Evolutionary conservation across 139 green algal genomes (phyloP).

Genomic region (Desmodesmus armatus): DNA sequence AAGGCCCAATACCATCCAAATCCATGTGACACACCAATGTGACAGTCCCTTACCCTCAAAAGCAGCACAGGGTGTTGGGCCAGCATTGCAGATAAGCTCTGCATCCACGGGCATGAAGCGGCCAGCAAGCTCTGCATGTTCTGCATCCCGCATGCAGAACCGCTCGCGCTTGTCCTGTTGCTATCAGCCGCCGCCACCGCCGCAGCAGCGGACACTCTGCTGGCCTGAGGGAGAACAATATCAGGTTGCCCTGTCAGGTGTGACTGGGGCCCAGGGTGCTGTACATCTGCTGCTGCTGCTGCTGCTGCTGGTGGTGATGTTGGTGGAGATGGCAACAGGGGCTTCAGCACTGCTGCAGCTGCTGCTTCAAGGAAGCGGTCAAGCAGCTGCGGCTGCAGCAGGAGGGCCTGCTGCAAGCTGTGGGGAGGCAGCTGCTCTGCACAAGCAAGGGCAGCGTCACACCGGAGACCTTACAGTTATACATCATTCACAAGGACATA

Average conservation of each 20-base stretch:
- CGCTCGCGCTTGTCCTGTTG: too few relatives aligned
- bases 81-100: slow-evolving; percentile 1
- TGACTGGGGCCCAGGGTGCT: too few relatives aligned
- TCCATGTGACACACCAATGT: not conserved
- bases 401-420: slow-evolving; percentile 8
- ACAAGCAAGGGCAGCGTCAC: not conserved
- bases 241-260: too few relatives aligned
- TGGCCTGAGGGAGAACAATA: too few relatives aligned
- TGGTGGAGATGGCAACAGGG: not conserved
- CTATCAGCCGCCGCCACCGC: too few relatives aligned
- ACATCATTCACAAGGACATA: too few relatives aligned
- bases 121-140: not conserved
- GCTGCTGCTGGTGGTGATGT: slow-evolving; percentile 7
- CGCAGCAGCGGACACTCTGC: too few relatives aligned
- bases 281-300: slow-evolving; percentile 41
- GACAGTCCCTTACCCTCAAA: not conserved
- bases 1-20: too few relatives aligned
- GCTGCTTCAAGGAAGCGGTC: not conserved
- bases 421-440: not conserved
- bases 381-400: slow-evolving; percentile 37
- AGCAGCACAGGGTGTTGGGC: not conserved
- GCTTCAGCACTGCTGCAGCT: slow-evolving; percentile 18
- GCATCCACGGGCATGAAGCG: not conserved
- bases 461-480: too few relatives aligned
- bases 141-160: too few relatives aligned